phyloP scores from a whole-genome alignment of 805 yeast species.

The Blastobotrys muscicola region DNA sequence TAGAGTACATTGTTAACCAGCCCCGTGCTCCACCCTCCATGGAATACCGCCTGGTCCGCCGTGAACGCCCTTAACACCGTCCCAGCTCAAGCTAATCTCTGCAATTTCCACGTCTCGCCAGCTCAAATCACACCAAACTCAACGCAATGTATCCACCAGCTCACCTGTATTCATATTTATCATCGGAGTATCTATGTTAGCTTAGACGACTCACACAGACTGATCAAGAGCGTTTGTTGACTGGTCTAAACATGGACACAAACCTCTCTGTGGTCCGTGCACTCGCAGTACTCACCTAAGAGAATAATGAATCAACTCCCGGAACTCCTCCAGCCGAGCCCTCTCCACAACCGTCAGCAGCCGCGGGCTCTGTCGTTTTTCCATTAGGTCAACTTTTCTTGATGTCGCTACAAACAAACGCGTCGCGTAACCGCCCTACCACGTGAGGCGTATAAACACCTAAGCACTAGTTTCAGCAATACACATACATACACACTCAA shows the following conservation, averaged over 20 bases:
- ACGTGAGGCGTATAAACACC: too few species aligned
- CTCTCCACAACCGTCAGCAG: slow-evolving; percentile 75
- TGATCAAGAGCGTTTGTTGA: neutral
- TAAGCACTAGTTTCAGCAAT: too few species aligned
- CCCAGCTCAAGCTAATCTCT: neutral
- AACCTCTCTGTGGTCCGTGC: neutral
- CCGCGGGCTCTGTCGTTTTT: slow-evolving; percentile 32
- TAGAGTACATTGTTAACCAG: too few species aligned
- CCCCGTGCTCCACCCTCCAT: too few species aligned
- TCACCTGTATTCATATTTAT: slow-evolving; percentile 69
- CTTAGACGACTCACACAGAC: neutral
- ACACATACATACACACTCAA: too few species aligned
- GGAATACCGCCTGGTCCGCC: neutral
- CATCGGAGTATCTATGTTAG: slow-evolving; percentile 66
- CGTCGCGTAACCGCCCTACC: too few species aligned
- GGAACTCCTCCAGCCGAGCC: slow-evolving; percentile 80
- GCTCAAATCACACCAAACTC: neutral
- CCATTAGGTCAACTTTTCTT: neutral
- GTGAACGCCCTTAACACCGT: neutral
- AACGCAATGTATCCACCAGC: slow-evolving; percentile 8
- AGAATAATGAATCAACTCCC: slow-evolving; percentile 89
- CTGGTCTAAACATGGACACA: neutral
- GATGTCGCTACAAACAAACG: too few species aligned
- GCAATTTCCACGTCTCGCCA: neutral
- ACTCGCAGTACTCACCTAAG: slow-evolving; percentile 39